Evolutionary conservation across 768 basidiomycete species (phyloP).

Genomic region (Termitomyces sp.): DNA sequence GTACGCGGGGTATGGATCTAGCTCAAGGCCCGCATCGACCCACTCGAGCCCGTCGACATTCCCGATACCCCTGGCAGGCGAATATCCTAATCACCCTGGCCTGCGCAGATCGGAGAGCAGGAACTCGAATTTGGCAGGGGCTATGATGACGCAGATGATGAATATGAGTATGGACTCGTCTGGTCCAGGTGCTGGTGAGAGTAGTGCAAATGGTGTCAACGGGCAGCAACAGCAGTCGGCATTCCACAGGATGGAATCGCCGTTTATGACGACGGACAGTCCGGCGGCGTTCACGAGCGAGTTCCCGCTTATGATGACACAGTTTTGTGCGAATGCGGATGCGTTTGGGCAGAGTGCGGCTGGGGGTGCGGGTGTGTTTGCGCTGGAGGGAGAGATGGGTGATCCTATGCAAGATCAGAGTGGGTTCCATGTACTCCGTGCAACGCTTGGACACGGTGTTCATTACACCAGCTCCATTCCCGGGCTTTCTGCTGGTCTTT

Average conservation of each 20-base stretch:
- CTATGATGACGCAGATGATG: constrained; percentile 43
- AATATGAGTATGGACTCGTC: constrained; percentile 24
- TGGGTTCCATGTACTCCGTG: too few relatives aligned
- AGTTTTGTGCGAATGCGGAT: constrained; percentile 12
- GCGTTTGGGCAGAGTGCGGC: too few relatives aligned
- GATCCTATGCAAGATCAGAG: constrained; percentile 12
- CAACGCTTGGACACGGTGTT: too few relatives aligned
- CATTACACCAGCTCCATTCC: too few relatives aligned
- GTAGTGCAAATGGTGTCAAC: not conserved
- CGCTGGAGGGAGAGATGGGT: constrained; percentile 1
- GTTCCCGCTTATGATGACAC: constrained; percentile 20
- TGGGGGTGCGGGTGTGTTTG: constrained; percentile 17
- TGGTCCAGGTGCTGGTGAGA: not conserved
- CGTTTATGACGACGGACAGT: constrained; percentile 37
- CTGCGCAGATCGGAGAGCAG: constrained; percentile 35
- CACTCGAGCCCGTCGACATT: constrained; percentile 45
- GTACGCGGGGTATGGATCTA: constrained; percentile 40
- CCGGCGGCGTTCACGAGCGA: constrained; percentile 35
- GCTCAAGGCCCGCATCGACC: constrained; percentile 36
- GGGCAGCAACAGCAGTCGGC: constrained; percentile 6
- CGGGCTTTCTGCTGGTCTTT: too few relatives aligned
- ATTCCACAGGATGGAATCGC: constrained; percentile 37
- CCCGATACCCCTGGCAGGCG: constrained; percentile 32
- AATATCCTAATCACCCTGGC: constrained; percentile 21
- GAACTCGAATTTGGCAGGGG: constrained; percentile 34